Percentiles rank a stretch among this genome's conserved stretches.
phyloP scores from a whole-genome alignment of 305 asterid genomes.

The Solanum hybrid region DNA sequence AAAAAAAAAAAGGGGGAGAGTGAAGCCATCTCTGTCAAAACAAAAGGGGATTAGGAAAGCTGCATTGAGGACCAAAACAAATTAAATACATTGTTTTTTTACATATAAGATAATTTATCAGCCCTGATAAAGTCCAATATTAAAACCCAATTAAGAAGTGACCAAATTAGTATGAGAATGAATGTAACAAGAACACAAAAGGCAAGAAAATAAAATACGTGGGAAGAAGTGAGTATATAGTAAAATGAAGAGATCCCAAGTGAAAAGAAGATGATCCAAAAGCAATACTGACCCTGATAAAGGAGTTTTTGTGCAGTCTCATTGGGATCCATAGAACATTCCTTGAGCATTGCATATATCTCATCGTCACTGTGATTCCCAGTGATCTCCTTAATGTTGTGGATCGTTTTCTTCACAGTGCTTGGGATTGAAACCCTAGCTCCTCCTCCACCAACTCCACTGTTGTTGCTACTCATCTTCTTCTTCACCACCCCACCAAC shows the following conservation, averaged over 20 bases:
- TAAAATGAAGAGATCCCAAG: background rate
- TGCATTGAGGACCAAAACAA: background rate
- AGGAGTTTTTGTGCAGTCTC: constrained; percentile 84
- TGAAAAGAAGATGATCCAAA: background rate
- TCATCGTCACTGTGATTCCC: constrained; percentile 84
- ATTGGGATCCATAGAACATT: constrained; percentile 96
- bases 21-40: background rate
- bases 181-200: background rate
- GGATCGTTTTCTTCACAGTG: constrained; percentile 66
- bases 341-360: constrained; percentile 87
- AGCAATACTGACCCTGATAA: constrained; percentile 42
- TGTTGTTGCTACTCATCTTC: constrained; percentile 6
- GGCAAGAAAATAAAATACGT: background rate
- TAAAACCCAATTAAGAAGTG: background rate
- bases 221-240: background rate
- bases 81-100: background rate
- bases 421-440: constrained; percentile 72
- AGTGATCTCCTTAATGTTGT: constrained; percentile 75
- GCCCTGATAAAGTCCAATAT: background rate
- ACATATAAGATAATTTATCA: background rate
- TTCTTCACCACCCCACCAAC: background rate
- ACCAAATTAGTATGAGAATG: background rate
- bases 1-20: background rate
- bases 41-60: background rate
- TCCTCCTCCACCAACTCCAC: constrained; percentile 25